These are phyloP conservation scores for Acacia concinna DNA, from an alignment of 331 rosid species.

Conservation along the genomic window DNA sequence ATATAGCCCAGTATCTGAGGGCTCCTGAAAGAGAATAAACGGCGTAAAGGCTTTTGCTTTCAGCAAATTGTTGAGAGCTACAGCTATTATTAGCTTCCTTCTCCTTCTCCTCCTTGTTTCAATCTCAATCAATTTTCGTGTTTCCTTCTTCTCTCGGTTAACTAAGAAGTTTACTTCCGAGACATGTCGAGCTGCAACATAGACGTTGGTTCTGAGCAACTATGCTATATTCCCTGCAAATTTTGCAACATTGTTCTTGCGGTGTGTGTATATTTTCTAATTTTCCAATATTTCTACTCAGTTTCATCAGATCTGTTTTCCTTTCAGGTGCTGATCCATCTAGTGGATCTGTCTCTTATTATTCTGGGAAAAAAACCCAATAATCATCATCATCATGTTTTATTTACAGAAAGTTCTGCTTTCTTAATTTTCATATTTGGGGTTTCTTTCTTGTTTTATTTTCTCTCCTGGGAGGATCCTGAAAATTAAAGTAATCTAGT, in stretches of 20 bases:
- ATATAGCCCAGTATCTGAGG: constrained; percentile 34
- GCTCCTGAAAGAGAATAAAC: constrained; percentile 35
- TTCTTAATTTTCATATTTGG: constrained; percentile 8
- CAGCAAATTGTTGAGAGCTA: constrained; percentile 37
- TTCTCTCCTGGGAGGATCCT: constrained; percentile 36
- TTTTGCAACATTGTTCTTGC: constrained; percentile 99
- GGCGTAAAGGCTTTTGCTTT: constrained; percentile 33
- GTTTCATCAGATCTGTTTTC: constrained; percentile 36
- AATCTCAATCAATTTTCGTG: neutral
- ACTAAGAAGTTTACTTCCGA: constrained; percentile 6
- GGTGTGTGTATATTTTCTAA: constrained; percentile 50
- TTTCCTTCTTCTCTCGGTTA: constrained; percentile 13
- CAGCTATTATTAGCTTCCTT: constrained; percentile 7
- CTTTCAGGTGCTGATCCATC: constrained; percentile 16
- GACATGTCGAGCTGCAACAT: constrained; percentile 73
- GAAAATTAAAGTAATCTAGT: constrained; percentile 39
- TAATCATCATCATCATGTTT: neutral
- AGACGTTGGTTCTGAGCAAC: constrained; percentile 79
- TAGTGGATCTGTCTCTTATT: neutral
- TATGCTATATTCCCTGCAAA: constrained; percentile 99
- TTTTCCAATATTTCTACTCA: constrained; percentile 5
- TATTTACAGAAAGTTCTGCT: neutral
- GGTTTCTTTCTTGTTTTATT: constrained; percentile 3
- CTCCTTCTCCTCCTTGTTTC: neutral
- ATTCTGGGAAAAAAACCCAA: neutral